Evolutionary conservation across 1,284 basidiomycete species (phyloP).

Genomic region (Trichosporon sp.): DNA sequence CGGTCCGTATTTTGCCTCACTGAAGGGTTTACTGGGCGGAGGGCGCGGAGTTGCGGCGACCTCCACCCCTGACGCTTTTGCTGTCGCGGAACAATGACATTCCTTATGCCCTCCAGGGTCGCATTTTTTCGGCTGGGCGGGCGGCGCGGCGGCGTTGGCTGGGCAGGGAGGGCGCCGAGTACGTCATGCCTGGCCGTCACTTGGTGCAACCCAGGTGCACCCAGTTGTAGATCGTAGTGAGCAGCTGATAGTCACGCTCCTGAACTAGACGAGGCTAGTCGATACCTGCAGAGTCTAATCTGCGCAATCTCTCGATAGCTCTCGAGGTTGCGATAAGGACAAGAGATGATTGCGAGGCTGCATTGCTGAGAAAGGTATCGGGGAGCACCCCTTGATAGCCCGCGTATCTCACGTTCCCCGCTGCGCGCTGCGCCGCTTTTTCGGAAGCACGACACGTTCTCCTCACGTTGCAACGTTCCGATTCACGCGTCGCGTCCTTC

Average conservation of each 20-base stretch:
- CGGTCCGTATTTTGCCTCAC: no score
- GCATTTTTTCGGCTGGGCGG: no score
- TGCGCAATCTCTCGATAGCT: not conserved
- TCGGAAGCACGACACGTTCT: no score
- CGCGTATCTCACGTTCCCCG: no score
- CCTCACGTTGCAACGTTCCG: no score
- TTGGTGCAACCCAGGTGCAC: no score
- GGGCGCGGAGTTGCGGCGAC: not conserved
- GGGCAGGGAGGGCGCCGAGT: not conserved
- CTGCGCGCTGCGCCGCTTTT: no score
- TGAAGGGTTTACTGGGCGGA: no score
- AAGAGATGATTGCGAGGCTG: no score
- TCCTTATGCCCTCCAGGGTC: not conserved
- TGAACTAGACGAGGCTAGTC: not conserved
- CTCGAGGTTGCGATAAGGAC: not conserved
- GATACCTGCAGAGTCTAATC: not conserved
- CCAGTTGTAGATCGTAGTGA: not conserved
- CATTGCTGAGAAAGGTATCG: no score
- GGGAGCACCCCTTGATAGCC: no score
- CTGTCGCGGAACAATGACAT: conserved; percentile 2
- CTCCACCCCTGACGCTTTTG: not conserved
- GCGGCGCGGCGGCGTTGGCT: not conserved
- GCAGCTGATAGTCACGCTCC: not conserved
- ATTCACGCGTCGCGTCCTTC: no score
- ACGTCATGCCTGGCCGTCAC: conserved; percentile 6